Conservation (phyloP, 805 yeast genomes). For the Yamadazyma ubonensis region DNA sequence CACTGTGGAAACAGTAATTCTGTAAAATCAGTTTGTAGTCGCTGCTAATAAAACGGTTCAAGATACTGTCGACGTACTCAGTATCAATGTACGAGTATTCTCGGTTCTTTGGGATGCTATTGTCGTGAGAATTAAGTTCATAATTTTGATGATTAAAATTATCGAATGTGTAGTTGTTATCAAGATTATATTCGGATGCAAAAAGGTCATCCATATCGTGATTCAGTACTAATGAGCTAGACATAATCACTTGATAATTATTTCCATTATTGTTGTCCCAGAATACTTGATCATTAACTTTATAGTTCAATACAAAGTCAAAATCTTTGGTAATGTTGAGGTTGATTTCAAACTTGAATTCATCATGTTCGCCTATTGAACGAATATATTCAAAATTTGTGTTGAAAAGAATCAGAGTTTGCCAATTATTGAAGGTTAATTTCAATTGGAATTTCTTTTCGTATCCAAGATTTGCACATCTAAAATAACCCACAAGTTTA, state of each 20-base stretch:
- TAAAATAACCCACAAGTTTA: constrained; percentile 12
- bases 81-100: constrained; percentile 6
- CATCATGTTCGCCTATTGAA: constrained; percentile 33
- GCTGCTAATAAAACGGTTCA: constrained; percentile 7
- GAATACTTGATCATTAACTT: constrained; percentile 24
- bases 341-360: constrained; percentile 52
- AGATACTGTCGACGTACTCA: constrained; percentile 10
- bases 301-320: constrained; percentile 26
- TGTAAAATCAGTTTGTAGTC: constrained; percentile 12
- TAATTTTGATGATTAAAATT: background rate
- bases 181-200: constrained; percentile 5
- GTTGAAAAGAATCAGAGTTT: constrained; percentile 29
- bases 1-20: constrained; percentile 14
- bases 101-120: background rate
- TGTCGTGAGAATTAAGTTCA: background rate
- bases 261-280: constrained; percentile 41
- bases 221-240: constrained; percentile 6
- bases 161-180: constrained; percentile 1
- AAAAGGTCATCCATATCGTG: constrained; percentile 4
- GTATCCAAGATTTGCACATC: constrained; percentile 29
- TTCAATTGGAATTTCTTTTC: constrained; percentile 42
- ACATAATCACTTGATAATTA: constrained; percentile 26
- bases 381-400: constrained; percentile 16
- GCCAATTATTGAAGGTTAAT: constrained; percentile 51
- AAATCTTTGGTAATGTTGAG: constrained; percentile 8